These are phyloP conservation scores for Carpinus viminea DNA, from an alignment of 306 rosid genomes.

Conservation along the genomic window DNA sequence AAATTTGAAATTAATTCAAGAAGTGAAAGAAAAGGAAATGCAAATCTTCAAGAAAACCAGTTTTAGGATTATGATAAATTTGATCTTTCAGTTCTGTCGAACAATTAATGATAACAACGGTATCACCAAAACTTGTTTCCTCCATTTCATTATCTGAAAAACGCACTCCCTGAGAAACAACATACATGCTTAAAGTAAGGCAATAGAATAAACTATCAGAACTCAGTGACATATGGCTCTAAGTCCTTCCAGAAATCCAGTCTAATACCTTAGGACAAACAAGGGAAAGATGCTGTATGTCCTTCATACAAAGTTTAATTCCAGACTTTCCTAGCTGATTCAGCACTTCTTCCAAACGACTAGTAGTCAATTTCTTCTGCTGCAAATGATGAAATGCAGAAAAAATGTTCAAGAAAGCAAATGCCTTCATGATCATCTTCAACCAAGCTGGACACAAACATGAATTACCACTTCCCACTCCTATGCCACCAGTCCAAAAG, in stretches of 20 bases:
- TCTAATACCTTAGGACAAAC: constrained; percentile 75
- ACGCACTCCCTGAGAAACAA: too few species aligned
- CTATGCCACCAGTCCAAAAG: constrained; percentile 29
- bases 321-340: constrained; percentile 52
- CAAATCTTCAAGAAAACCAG: constrained; percentile 44
- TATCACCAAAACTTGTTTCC: constrained; percentile 44
- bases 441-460: too few species aligned
- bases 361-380: constrained; percentile 26
- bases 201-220: too few species aligned
- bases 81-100: constrained; percentile 31
- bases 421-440: too few species aligned
- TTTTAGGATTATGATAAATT: constrained; percentile 29
- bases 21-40: constrained; percentile 5
- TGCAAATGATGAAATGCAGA: too few species aligned
- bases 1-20: constrained; percentile 20
- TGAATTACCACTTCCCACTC: constrained; percentile 9
- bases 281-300: constrained; percentile 61
- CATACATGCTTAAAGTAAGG: too few species aligned
- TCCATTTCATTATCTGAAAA: constrained; percentile 44
- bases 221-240: too few species aligned
- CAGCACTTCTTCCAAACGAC: constrained; percentile 56
- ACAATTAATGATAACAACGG: constrained; percentile 38
- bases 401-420: too few species aligned
- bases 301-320: constrained; percentile 48
- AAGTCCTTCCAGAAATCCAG: too few species aligned